Evolutionary conservation across 2,329 filamentous ascomycete species (phyloP), one percentile per base, ranked within the genome.

Genomic region (Penicillium frequentans): DNA sequence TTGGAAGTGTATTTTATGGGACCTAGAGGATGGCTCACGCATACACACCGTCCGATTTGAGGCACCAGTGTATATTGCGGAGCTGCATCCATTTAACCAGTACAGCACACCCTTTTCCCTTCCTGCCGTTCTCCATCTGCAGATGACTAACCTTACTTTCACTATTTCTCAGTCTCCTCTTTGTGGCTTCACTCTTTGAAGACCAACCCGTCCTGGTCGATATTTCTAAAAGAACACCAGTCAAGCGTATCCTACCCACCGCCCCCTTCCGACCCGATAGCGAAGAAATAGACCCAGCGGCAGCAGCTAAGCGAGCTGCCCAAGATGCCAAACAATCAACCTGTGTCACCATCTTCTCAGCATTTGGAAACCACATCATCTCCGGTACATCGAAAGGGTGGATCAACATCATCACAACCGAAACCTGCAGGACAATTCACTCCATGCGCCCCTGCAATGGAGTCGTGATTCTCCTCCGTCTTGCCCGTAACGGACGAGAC

Each of bases 1-100:
- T 69, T 98, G 93, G 90, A 96, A 96, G 76, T 93, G 90, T 61
- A 92, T 96, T 50, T 82, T 99, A 0, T 99, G 95, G 95, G 95
- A 99, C 75, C 80, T 99, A 57, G 84, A 89, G 70, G 83, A 89
- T 74, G 85, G 87, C 70, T 82, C 82, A 62, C 81, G 90, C 58
- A 80, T 93, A 68, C 88, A 93, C 63, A 93, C 91, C 65, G 89
- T 97, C 67, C 90, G 92, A 64, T 96, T 99, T 70, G 88, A 93
- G 64, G 91, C 93, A 3, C 92, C 93, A 0, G 90, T 96, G 33
- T 99, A 97, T 77, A 96, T 96, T 66, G 96, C 93, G 3, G 95
- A 99, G 77, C 81, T 99, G 55, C 91, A 99, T 75, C 93, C 95
- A 4, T 89, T 86, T 77, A 91, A 96, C 63, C 90, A 92, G 90